These are phyloP conservation scores for Leishmania tarentolae DNA, from an alignment of 208 protist genomes.

Conservation along the genomic window DNA sequence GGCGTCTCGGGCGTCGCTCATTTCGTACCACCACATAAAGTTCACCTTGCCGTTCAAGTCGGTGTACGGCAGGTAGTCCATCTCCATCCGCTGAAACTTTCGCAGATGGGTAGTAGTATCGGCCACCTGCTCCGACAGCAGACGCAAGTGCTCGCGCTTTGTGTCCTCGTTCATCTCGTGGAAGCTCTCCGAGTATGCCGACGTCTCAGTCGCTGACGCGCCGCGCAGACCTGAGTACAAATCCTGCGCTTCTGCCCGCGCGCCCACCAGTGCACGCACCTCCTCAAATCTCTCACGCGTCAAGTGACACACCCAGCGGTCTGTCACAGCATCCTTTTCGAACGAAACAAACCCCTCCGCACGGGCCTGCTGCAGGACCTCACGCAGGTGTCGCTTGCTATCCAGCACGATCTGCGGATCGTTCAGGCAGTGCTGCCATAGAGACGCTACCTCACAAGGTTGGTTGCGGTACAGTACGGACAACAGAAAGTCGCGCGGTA, in stretches of 20 bases:
- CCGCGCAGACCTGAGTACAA: slow-evolving; percentile 55
- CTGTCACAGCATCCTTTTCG: slow-evolving; percentile 70
- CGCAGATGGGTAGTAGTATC: slow-evolving; percentile 73
- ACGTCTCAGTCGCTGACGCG: slow-evolving; percentile 63
- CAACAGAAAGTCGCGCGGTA: slow-evolving; percentile 86
- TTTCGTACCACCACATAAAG: slow-evolving; percentile 95
- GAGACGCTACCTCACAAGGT: slow-evolving; percentile 80
- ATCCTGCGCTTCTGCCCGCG: slow-evolving; percentile 46
- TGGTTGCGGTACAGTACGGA: slow-evolving; percentile 90
- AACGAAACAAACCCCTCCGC: slow-evolving; percentile 89
- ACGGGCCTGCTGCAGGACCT: slow-evolving; percentile 85
- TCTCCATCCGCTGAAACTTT: slow-evolving; percentile 78
- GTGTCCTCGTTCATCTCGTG: slow-evolving; percentile 67
- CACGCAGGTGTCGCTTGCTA: slow-evolving; percentile 89
- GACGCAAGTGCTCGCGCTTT: slow-evolving; percentile 63
- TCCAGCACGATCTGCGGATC: slow-evolving; percentile 89
- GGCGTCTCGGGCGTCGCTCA: slow-evolving; percentile 40
- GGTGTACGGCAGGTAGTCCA: slow-evolving; percentile 93
- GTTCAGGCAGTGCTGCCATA: slow-evolving; percentile 82
- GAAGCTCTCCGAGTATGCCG: slow-evolving; percentile 60
- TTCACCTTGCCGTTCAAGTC: slow-evolving; percentile 93
- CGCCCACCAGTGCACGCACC: slow-evolving; percentile 62
- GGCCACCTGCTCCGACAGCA: slow-evolving; percentile 69
- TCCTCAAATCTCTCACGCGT: slow-evolving; percentile 89
- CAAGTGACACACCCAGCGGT: slow-evolving; percentile 77